Evolutionary conservation across 805 yeast genomes (phyloP), one percentile per base, ranked within the genome.

Genomic region (Metschnikowia gruessii): DNA sequence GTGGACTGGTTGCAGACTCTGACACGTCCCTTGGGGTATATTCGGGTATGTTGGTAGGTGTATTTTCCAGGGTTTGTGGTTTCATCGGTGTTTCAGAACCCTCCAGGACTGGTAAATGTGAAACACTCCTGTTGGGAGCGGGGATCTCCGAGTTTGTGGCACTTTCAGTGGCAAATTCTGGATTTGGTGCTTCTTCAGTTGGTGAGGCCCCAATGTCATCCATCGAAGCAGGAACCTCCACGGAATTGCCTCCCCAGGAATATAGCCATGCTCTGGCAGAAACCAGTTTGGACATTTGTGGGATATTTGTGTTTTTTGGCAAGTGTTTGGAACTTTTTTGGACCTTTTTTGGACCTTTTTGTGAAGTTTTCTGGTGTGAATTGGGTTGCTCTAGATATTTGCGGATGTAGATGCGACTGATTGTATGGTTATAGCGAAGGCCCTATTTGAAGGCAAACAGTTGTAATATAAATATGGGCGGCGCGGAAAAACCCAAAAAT

Each of bases 191-290:
- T 26, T 26, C 12, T 10, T 26, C 28, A 26, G 28, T 26, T 5
- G 28, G 9, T 6, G 3, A 3, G 12, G 28, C 28, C 28, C 12
- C 28, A 26, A 3, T 10, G 3, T 26, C 12, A 7, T 26, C 28
- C 28, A 26, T 5, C 9, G 28, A 26, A 26, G 28, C 43, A 13
- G 32, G 19, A 7, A 24, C 12, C 17, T 40, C 43, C 12, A 37
- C 33, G 11, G 24, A 24, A 16, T 40, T 40, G 45, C 40, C 45
- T 17, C 45, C 45, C 45, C 45, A 42, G 6, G 45, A 42, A 37
- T 42, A 42, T 29, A 42, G 40, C 45, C 45, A 42, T 17, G 41
- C 15, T 30, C 36, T 28, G 4, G 35, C 34, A 22, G 35, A 31
- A 34, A 15, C n/a, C 35, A 18, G 42, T 18, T 29, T 39, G n/a